phyloP scores from a whole-genome alignment of 768 basidiomycete genomes.

The Mycena floridula region DNA sequence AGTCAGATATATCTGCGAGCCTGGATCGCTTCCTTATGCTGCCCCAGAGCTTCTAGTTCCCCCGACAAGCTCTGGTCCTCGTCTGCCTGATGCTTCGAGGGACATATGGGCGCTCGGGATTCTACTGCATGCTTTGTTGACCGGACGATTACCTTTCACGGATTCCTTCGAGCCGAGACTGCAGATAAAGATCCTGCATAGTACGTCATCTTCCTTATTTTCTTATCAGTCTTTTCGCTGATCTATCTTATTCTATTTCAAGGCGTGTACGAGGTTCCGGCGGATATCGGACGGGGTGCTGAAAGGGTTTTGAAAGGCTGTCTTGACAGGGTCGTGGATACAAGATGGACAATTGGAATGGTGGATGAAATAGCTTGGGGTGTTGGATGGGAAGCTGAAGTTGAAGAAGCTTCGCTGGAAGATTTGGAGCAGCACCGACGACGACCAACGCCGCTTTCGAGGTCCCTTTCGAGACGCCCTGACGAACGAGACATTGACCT shows the following conservation, averaged over 20 bases:
- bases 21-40: slow-evolving; percentile 88
- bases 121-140: slow-evolving; percentile 79
- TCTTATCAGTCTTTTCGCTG: neutral
- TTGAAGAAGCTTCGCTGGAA: too few species aligned
- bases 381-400: slow-evolving; percentile 56
- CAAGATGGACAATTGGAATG: slow-evolving; percentile 76
- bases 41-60: slow-evolving; percentile 85
- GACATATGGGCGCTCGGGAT: slow-evolving; percentile 97
- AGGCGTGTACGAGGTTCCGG: slow-evolving; percentile 62
- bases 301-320: slow-evolving; percentile 76
- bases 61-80: slow-evolving; percentile 26
- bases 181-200: slow-evolving; percentile 86
- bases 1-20: slow-evolving; percentile 28
- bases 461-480: too few species aligned
- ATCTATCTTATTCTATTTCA: slow-evolving; percentile 1
- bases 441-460: too few species aligned
- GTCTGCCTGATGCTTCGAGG: slow-evolving; percentile 61
- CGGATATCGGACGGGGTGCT: slow-evolving; percentile 51
- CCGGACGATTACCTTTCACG: slow-evolving; percentile 78
- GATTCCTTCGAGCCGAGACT: slow-evolving; percentile 90
- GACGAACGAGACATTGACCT: too few species aligned
- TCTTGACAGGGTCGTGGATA: slow-evolving; percentile 52
- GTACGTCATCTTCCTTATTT: too few species aligned
- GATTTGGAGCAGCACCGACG: too few species aligned
- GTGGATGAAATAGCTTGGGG: slow-evolving; percentile 81